Conservation (phyloP, 306 rosid genomes). For the Cucumis melo region DNA sequence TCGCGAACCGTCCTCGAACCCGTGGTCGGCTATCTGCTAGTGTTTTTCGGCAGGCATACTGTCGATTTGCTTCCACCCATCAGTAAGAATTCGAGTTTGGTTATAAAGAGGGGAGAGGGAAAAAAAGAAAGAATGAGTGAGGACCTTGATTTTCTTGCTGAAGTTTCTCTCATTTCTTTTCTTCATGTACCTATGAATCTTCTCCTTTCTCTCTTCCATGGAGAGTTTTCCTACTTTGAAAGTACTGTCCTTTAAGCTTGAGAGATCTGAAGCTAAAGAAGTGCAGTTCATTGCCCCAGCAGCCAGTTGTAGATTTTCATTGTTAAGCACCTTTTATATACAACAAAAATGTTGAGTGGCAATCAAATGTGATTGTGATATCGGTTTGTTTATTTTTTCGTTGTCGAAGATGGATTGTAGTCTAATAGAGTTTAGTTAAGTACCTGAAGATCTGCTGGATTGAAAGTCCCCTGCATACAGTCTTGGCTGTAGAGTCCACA, state of each 20-base stretch:
- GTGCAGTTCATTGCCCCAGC: conserved; percentile 45
- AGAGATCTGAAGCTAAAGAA: conserved; percentile 57
- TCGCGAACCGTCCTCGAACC: conserved; percentile 93
- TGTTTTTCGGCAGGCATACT: conserved; percentile 97
- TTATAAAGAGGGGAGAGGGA: background rate
- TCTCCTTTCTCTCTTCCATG: conserved; percentile 82
- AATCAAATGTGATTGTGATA: background rate
- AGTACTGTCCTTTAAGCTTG: conserved; percentile 63
- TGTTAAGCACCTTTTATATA: conserved; percentile 36
- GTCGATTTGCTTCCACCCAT: conserved; percentile 17
- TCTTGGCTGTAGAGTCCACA: conserved; percentile 59
- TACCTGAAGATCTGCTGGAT: conserved; percentile 83
- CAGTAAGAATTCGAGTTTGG: conserved; percentile 8
- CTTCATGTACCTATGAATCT: conserved; percentile 94
- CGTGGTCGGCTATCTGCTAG: conserved; percentile 93
- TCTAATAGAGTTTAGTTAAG: background rate
- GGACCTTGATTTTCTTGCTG: conserved; percentile 97
- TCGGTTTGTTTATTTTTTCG: background rate
- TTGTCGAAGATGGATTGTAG: background rate
- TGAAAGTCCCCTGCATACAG: conserved; percentile 44
- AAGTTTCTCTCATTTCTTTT: conserved; percentile 87
- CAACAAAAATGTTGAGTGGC: background rate
- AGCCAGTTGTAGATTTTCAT: conserved; percentile 54
- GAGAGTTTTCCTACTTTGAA: conserved; percentile 87
- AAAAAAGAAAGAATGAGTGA: background rate